Evolutionary conservation across 1,139 yeast genomes (phyloP).

Genomic region (Insectozyma bohioensis): DNA sequence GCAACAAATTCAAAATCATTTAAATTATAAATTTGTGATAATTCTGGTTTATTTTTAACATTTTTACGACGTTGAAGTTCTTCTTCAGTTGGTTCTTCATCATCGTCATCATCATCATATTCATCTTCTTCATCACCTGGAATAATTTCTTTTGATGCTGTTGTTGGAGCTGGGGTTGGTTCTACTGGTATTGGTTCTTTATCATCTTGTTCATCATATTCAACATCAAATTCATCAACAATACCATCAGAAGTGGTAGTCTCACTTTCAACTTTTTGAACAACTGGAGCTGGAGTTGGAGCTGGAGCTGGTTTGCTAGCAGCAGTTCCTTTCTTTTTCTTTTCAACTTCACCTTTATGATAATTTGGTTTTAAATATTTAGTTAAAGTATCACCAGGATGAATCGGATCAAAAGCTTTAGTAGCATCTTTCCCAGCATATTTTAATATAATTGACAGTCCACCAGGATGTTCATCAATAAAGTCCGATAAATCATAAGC

Average conservation of each 20-base stretch:
- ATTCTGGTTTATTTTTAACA: slow-evolving; percentile 53
- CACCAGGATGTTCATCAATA: slow-evolving; percentile 55
- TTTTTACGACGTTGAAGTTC: slow-evolving; percentile 28
- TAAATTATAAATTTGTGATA: slow-evolving; percentile 65
- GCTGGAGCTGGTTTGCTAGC: slow-evolving; percentile 6
- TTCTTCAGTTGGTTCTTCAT: slow-evolving; percentile 32
- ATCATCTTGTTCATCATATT: slow-evolving; percentile 45
- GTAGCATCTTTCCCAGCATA: slow-evolving; percentile 64
- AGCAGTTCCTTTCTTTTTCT: slow-evolving; percentile 10
- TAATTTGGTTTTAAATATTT: slow-evolving; percentile 36
- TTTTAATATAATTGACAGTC: slow-evolving; percentile 49
- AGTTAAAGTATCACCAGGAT: slow-evolving; percentile 74
- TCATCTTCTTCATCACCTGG: slow-evolving; percentile 13
- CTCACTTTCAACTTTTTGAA: not conserved
- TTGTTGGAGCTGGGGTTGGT: slow-evolving; percentile 18
- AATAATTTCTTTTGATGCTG: slow-evolving; percentile 4
- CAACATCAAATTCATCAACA: slow-evolving; percentile 48
- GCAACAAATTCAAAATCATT: slow-evolving; percentile 87
- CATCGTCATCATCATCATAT: slow-evolving; percentile 31
- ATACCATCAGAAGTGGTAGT: slow-evolving; percentile 9
- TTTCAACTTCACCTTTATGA: slow-evolving; percentile 36
- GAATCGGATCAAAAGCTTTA: slow-evolving; percentile 69
- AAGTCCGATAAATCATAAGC: slow-evolving; percentile 53
- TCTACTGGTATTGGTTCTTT: slow-evolving; percentile 25
- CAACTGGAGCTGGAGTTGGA: slow-evolving; percentile 3